Conservation (phyloP, 345 rosid species). For the Gossypium sturtianum region DNA sequence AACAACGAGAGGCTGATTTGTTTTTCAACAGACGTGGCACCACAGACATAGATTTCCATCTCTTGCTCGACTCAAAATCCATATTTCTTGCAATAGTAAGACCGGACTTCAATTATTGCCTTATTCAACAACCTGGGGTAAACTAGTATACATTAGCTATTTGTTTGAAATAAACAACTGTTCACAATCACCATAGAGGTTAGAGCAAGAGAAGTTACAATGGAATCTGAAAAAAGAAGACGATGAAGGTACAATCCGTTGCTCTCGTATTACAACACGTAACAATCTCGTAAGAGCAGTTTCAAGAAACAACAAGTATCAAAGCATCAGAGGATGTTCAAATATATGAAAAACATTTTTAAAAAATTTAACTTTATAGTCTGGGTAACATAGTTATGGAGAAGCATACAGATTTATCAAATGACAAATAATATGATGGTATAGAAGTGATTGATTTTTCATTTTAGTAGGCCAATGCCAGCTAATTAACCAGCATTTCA, state of each 20-base stretch:
- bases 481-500: slow-evolving; percentile 1
- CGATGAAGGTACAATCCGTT: not conserved
- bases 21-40: slow-evolving; percentile 48
- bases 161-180: not conserved
- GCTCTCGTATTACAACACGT: not conserved
- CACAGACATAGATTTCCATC: slow-evolving; percentile 50
- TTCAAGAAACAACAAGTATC: no score
- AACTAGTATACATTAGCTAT: not conserved
- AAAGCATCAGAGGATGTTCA: no score
- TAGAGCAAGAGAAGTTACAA: not conserved
- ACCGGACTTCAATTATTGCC: slow-evolving; percentile 23
- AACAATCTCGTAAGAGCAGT: not conserved
- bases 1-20: slow-evolving; percentile 61
- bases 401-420: no score
- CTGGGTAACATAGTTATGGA: no score
- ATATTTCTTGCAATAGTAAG: slow-evolving; percentile 32
- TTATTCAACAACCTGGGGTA: slow-evolving; percentile 33
- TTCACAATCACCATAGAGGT: not conserved
- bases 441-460: no score
- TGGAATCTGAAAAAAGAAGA: not conserved
- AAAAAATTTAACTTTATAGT: no score
- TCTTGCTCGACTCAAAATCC: slow-evolving; percentile 54
- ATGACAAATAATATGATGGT: no score
- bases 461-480: no score
- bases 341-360: no score